These are phyloP conservation scores for Jamesozyma hellenica DNA, from an alignment of 805 yeast species.

Conservation along the genomic window DNA sequence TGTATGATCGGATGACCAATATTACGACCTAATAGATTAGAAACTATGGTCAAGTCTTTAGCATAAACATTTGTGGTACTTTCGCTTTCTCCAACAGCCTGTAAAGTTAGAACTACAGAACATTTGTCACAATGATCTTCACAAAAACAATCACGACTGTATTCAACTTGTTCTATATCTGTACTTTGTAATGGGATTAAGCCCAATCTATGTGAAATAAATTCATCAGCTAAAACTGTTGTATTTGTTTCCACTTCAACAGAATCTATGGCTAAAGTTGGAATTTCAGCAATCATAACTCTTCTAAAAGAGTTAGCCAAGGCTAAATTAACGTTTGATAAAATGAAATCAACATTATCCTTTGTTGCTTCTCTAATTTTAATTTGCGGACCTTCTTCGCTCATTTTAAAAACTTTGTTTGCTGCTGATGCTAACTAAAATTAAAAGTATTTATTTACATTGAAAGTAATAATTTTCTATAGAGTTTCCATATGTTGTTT, in stretches of 20 bases:
- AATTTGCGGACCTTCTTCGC: slow-evolving; percentile 52
- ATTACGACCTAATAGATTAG: slow-evolving; percentile 31
- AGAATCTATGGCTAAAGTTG: slow-evolving; percentile 90
- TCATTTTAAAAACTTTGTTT: slow-evolving; percentile 11
- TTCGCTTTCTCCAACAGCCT: slow-evolving; percentile 84
- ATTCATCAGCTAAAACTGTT: slow-evolving; percentile 93
- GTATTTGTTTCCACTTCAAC: slow-evolving; percentile 92
- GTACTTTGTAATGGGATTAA: slow-evolving; percentile 78
- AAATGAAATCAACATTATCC: slow-evolving; percentile 83
- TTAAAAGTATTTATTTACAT: too few species aligned
- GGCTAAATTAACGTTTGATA: slow-evolving; percentile 78
- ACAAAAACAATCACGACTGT: slow-evolving; percentile 94
- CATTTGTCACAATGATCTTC: slow-evolving; percentile 96
- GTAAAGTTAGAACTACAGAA: slow-evolving; percentile 74
- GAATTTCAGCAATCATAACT: slow-evolving; percentile 90
- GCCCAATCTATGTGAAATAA: slow-evolving; percentile 88
- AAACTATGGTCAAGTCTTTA: slow-evolving; percentile 51
- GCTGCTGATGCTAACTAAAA: not conserved
- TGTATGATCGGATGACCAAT: slow-evolving; percentile 81
- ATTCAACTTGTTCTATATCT: slow-evolving; percentile 73
- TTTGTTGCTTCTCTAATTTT: slow-evolving; percentile 78
- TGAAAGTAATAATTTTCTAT: too few species aligned
- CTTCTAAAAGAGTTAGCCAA: slow-evolving; percentile 88
- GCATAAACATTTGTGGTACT: slow-evolving; percentile 85
- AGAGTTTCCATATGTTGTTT: too few species aligned